Evolutionary conservation across 768 basidiomycete species (phyloP), one percentile per base, ranked within the genome.

Genomic region (Pleurotus pulmonarius): DNA sequence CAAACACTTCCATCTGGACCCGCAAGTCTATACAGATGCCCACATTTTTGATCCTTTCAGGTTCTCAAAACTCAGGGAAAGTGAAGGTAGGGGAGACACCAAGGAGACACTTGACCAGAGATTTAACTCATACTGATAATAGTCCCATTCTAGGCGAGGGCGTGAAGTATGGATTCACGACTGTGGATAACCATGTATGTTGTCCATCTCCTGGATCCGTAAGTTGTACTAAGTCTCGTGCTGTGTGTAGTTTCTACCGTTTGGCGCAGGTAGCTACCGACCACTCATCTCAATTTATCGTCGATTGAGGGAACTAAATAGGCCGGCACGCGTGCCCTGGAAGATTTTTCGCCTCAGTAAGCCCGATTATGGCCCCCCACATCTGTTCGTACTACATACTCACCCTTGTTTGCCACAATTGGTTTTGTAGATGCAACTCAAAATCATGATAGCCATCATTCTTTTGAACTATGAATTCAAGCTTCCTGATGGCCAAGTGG

Each of bases 1-100:
- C 15, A 45, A n/a, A 11, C 13, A 7, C 26, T 8, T 53, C 5
- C 57, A 58, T 34, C 34, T 26, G 15, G 29, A 58, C 38, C 45
- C 57, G 9, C 22, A 46, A 11, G 51, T 58, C 15, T 58, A 58
- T 43, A 29, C 57, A 5, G 38, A 58, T 25, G 49, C 57, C 3
- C 24, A 58, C 5, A 45, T 54, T 12, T 58, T 58, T 29, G 51
- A 58, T 37, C 57, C 57, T 13, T 58, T 58, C 57, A 34, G 57
- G 12, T 58, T 58, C 44, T 58, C 57, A 6, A 58, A 45, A 29
- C 43, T 58, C 13, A 37, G 51, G 6, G 51, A 58, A 11, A 34
- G 46, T 25, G 57, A 45, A 53, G 57, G 37, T 18, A 25, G 3
- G 13, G 18, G 3, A 22, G 15, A 4, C 16, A n/a, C n/a, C n/a